A percentile compares a stretch with the other conserved stretches of the same genome.
These are phyloP conservation scores for Brassica carinata DNA, from an alignment of 345 rosid species.

Conservation along the genomic window DNA sequence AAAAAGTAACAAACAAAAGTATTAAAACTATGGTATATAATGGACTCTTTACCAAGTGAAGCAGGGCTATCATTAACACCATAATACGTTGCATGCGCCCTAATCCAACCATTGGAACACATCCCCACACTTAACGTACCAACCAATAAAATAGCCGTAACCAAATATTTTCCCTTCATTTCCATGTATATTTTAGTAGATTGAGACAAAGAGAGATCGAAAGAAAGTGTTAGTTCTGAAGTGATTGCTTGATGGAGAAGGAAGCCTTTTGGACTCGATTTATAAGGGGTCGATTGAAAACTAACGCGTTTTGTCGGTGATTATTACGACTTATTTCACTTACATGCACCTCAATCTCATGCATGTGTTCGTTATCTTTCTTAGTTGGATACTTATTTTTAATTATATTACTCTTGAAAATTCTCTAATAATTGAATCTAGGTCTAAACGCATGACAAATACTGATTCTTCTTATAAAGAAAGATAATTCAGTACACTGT, in stretches of 20 bases:
- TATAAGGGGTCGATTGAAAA: conserved; percentile 20
- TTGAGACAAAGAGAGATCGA: conserved; percentile 13
- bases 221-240: conserved; percentile 7
- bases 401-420: conserved; percentile 18
- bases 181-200: conserved; percentile 3
- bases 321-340: conserved; percentile 38
- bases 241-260: conserved; percentile 37
- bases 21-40: not conserved
- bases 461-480: not conserved
- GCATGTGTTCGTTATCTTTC: conserved; percentile 48
- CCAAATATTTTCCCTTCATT: conserved; percentile 19
- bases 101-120: conserved; percentile 51
- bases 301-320: conserved; percentile 45
- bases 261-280: conserved; percentile 28
- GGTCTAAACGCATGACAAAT: conserved; percentile 22
- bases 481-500: not conserved
- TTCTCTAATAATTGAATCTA: conserved; percentile 35
- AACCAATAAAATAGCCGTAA: conserved; percentile 30
- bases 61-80: conserved; percentile 74
- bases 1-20: not conserved
- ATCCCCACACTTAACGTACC: conserved; percentile 41
- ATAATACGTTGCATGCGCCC: conserved; percentile 73
- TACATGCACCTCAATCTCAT: conserved; percentile 38
- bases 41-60: conserved; percentile 58
- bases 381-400: conserved; percentile 34